Conservation (phyloP, 1,139 yeast species). For the Debaryomyces coudertii region DNA sequence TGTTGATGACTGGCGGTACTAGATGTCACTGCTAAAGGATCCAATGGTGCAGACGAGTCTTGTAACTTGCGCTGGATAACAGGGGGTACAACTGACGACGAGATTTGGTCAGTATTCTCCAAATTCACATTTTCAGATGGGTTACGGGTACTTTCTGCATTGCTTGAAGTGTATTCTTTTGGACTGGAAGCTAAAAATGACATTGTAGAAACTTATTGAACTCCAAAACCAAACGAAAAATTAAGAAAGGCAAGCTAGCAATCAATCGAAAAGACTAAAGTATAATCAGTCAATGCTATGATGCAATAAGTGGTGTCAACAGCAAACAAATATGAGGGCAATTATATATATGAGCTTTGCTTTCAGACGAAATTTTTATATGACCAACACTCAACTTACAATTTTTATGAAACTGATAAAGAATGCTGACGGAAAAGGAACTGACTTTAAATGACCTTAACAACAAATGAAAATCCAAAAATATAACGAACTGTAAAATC, state of each 20-base stretch:
- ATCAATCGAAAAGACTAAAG: neutral
- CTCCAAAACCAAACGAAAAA: conserved; percentile 3
- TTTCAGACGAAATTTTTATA: neutral
- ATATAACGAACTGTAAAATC: neutral
- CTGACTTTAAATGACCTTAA: neutral
- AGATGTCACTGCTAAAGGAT: conserved; percentile 24
- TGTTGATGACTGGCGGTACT: conserved; percentile 49
- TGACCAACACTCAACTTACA: neutral
- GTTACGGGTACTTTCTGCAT: neutral
- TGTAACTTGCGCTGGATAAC: neutral
- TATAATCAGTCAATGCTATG: neutral
- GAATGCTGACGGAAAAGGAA: neutral
- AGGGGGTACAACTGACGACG: neutral
- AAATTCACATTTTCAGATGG: neutral
- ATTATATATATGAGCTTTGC: neutral
- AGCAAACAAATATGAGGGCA: neutral
- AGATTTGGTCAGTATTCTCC: neutral
- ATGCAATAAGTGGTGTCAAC: neutral
- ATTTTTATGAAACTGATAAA: neutral
- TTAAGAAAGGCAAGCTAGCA: neutral
- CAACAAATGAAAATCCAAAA: neutral
- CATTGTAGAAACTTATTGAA: neutral
- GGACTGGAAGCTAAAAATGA: conserved; percentile 2
- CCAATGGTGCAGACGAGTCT: neutral
- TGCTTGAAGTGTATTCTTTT: conserved; percentile 1